phyloP scores from a whole-genome alignment of 768 basidiomycete species.

The Lactarius sp. region DNA sequence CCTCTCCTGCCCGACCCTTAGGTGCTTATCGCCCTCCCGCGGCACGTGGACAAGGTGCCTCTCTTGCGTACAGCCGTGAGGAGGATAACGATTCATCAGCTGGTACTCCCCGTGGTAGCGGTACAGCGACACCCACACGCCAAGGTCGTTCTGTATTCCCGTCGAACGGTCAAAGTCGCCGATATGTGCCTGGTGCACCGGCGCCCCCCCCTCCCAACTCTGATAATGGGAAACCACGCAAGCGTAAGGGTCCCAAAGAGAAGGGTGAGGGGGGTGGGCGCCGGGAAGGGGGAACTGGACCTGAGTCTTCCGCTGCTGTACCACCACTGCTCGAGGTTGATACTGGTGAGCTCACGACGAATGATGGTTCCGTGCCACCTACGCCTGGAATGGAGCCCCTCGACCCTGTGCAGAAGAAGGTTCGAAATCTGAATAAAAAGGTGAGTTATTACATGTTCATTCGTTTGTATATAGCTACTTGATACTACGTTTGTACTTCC shows the following conservation, averaged over 20 bases:
- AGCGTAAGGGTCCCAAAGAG: slow-evolving; percentile 46
- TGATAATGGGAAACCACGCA: slow-evolving; percentile 49
- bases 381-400: slow-evolving; percentile 57
- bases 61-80: slow-evolving; percentile 84
- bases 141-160: slow-evolving; percentile 46
- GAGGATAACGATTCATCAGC: slow-evolving; percentile 72
- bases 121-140: slow-evolving; percentile 59
- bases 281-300: slow-evolving; percentile 29
- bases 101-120: slow-evolving; percentile 35
- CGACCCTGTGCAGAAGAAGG: slow-evolving; percentile 87
- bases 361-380: slow-evolving; percentile 40
- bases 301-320: slow-evolving; percentile 29
- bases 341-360: slow-evolving; percentile 10
- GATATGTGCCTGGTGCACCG: slow-evolving; percentile 71
- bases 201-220: slow-evolving; percentile 43
- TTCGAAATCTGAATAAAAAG: slow-evolving; percentile 94
- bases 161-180: slow-evolving; percentile 40
- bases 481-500: slow-evolving; percentile 14
- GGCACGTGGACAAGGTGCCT: slow-evolving; percentile 83
- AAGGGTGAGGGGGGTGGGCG: slow-evolving; percentile 36
- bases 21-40: slow-evolving; percentile 95
- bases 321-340: slow-evolving; percentile 38
- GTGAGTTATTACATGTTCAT: slow-evolving; percentile 37
- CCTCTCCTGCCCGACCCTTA: slow-evolving; percentile 57
- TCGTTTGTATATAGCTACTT: slow-evolving; percentile 3